phyloP scores from a whole-genome alignment of 495 filamentous ascomycete species.

The Pyrenula massariospora region DNA sequence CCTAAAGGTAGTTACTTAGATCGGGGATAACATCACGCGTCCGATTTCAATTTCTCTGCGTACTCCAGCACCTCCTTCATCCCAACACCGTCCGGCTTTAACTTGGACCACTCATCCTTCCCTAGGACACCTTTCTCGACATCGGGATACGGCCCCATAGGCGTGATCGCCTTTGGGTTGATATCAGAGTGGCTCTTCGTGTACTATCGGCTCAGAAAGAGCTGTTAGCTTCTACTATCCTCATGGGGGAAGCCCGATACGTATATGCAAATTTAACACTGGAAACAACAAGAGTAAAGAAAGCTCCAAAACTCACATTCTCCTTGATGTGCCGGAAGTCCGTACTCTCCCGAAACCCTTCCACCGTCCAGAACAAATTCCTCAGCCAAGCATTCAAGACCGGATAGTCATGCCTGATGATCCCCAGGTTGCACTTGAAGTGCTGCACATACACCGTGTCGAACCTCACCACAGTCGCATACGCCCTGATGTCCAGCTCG shows the following conservation, averaged over 20 bases:
- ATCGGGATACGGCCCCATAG: conserved; percentile 52
- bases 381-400: conserved; percentile 39
- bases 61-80: conserved; percentile 21
- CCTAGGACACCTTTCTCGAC: conserved; percentile 30
- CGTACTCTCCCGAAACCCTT: conserved; percentile 38
- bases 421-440: conserved; percentile 46
- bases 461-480: conserved; percentile 37
- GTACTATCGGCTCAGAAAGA: too few species aligned
- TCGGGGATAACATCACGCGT: too few species aligned
- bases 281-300: background rate
- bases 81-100: conserved; percentile 21
- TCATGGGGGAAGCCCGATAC: background rate
- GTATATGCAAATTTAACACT: background rate
- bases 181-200: conserved; percentile 44
- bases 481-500: conserved; percentile 38
- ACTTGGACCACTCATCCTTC: conserved; percentile 23
- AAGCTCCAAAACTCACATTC: conserved; percentile 30
- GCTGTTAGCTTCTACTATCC: background rate
- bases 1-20: too few species aligned
- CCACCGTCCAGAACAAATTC: conserved; percentile 36
- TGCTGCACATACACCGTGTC: conserved; percentile 42
- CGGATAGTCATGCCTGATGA: conserved; percentile 40
- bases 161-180: conserved; percentile 52
- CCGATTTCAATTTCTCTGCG: conserved; percentile 1
- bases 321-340: conserved; percentile 50